These are phyloP conservation scores for Podospora australis DNA, from an alignment of 495 filamentous ascomycete species.

Conservation along the genomic window DNA sequence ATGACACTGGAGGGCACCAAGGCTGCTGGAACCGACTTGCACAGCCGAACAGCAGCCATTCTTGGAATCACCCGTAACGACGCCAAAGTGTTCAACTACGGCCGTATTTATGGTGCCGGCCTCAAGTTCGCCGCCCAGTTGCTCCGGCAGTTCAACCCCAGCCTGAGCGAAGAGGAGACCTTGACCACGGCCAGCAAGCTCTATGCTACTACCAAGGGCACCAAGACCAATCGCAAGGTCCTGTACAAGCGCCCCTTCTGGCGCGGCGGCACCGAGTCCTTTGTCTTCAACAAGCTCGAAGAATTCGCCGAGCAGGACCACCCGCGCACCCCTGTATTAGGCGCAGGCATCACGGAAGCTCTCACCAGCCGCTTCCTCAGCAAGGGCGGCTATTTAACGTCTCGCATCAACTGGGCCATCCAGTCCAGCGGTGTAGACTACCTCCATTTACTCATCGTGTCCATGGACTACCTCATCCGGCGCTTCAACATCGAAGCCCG, in stretches of 20 bases:
- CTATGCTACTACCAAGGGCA: constrained; percentile 85
- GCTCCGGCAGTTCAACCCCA: constrained; percentile 87
- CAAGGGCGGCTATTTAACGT: constrained; percentile 89
- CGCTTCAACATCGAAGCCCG: constrained; percentile 78
- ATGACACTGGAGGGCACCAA: constrained; percentile 98
- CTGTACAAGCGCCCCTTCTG: constrained; percentile 77
- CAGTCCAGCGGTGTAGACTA: constrained; percentile 97
- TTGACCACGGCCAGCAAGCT: constrained; percentile 67
- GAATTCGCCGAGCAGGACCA: constrained; percentile 93
- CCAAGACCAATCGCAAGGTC: constrained; percentile 59
- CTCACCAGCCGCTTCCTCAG: constrained; percentile 80
- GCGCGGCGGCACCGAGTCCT: constrained; percentile 92
- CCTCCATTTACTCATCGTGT: constrained; percentile 85
- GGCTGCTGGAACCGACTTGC: constrained; percentile 85
- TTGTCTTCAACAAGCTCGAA: constrained; percentile 97
- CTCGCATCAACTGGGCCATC: constrained; percentile 98
- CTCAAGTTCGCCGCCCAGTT: constrained; percentile 87
- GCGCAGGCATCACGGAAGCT: constrained; percentile 93
- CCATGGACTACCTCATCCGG: constrained; percentile 91
- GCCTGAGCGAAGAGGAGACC: constrained; percentile 68
- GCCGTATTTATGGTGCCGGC: constrained; percentile 94
- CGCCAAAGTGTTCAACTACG: constrained; percentile 98
- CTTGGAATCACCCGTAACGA: constrained; percentile 89
- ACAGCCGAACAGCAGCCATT: constrained; percentile 88
- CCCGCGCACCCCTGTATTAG: constrained; percentile 88